phyloP scores from a whole-genome alignment of 2,329 filamentous ascomycete genomes.

The Cladophialophora exuberans region DNA sequence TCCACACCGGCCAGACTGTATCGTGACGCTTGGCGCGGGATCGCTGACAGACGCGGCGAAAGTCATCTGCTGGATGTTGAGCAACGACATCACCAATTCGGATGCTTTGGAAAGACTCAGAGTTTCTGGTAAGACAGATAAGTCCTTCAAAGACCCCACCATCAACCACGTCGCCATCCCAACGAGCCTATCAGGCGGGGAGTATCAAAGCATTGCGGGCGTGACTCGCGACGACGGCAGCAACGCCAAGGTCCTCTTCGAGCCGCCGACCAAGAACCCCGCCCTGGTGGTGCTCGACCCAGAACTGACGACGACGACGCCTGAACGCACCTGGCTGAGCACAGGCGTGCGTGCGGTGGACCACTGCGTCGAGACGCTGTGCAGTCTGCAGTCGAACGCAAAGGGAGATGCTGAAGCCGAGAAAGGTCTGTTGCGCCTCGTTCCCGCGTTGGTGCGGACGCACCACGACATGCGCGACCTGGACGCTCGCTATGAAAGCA shows the following conservation, averaged over 20 bases:
- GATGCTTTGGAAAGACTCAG: constrained; percentile 47
- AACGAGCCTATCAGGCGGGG: constrained; percentile 47
- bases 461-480: constrained; percentile 43
- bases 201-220: constrained; percentile 47
- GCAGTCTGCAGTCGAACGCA: constrained; percentile 43
- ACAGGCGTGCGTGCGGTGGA: constrained; percentile 62
- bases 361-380: constrained; percentile 61
- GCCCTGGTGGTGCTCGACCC: constrained; percentile 62
- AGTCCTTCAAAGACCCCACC: constrained; percentile 20
- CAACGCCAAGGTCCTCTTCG: constrained; percentile 42
- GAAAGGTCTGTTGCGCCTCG: constrained; percentile 46
- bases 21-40: constrained; percentile 60
- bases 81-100: constrained; percentile 49
- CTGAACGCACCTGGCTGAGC: constrained; percentile 58
- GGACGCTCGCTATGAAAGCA: constrained; percentile 51
- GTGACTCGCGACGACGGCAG: constrained; percentile 35
- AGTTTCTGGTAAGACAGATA: constrained; percentile 27
- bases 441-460: constrained; percentile 48
- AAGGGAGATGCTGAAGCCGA: constrained; percentile 43
- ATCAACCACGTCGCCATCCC: constrained; percentile 41
- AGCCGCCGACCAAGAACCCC: constrained; percentile 46
- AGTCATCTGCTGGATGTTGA: constrained; percentile 53
- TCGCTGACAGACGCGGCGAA: constrained; percentile 62
- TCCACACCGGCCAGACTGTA: constrained; percentile 44
- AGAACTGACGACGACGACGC: constrained; percentile 55